Conservation (phyloP, 2,329 filamentous ascomycete genomes). For the Xylariaceae sp. region DNA sequence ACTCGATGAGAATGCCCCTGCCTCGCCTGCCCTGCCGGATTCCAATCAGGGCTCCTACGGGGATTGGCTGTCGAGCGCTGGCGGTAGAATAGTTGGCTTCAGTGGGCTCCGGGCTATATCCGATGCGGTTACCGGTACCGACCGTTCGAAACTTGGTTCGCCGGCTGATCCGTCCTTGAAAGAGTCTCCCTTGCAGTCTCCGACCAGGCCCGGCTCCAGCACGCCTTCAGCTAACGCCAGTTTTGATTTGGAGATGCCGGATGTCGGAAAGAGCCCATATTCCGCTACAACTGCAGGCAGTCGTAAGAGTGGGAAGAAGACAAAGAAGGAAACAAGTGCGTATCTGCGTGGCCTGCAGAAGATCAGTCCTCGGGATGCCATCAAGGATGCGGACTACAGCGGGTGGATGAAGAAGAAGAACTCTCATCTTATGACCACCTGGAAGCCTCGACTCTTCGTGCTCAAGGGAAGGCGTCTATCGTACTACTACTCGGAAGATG, state of each 20-base stretch:
- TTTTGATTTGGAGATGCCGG: conserved; percentile 73
- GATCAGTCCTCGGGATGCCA: conserved; percentile 75
- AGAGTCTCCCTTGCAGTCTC: conserved; percentile 55
- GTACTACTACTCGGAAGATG: conserved; percentile 93
- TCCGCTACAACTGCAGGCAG: conserved; percentile 44
- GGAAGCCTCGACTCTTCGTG: conserved; percentile 95
- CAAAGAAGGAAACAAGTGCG: conserved; percentile 94
- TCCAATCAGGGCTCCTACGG: conserved; percentile 43
- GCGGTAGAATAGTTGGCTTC: conserved; percentile 48
- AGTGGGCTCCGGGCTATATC: conserved; percentile 76
- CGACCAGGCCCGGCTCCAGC: conserved; percentile 71
- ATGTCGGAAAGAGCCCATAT: conserved; percentile 53
- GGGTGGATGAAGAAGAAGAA: conserved; percentile 99
- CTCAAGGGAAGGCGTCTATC: conserved; percentile 84
- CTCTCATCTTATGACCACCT: conserved; percentile 91
- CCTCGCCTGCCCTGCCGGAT: conserved; percentile 42
- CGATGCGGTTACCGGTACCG: conserved; percentile 57
- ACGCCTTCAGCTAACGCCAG: conserved; percentile 61
- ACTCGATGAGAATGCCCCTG: conserved; percentile 43
- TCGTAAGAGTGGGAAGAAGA: conserved; percentile 52
- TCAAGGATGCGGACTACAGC: conserved; percentile 81
- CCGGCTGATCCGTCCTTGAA: conserved; percentile 47
- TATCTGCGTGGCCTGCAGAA: conserved; percentile 83
- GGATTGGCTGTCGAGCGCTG: conserved; percentile 55
- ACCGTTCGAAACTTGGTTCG: conserved; percentile 48